Evolutionary conservation across 352 stramenopile species (phyloP).

Genomic region (Phytopythium vexans): DNA sequence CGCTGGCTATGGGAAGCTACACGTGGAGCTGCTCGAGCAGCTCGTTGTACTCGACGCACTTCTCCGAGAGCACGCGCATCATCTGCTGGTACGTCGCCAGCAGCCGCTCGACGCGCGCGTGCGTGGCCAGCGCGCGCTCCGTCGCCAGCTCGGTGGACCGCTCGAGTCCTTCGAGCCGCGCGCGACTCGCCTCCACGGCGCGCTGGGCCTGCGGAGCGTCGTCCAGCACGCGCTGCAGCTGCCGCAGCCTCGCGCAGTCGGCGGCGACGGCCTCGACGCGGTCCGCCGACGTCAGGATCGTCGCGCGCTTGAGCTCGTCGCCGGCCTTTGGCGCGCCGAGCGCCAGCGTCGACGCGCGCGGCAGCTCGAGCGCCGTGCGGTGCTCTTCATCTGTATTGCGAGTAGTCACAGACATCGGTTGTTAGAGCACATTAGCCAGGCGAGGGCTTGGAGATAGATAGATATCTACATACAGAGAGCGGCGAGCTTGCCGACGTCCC

Average conservation of each 20-base stretch:
- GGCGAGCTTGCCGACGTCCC: conserved; percentile 36
- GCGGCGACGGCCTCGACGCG: conserved; percentile 29
- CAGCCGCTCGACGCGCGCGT: conserved; percentile 46
- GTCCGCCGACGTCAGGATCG: conserved; percentile 54
- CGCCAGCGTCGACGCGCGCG: conserved; percentile 18
- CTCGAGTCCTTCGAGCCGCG: conserved; percentile 32
- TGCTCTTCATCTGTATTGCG: conserved; percentile 32
- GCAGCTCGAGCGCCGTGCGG: conserved; percentile 28
- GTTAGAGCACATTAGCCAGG: conserved; percentile 2
- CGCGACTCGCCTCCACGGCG: conserved; percentile 12
- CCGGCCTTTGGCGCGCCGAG: conserved; percentile 14
- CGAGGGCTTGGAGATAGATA: neutral
- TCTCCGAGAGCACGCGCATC: conserved; percentile 67
- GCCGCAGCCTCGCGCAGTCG: conserved; percentile 43
- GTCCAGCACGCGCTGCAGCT: conserved; percentile 41
- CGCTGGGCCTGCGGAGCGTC: conserved; percentile 33
- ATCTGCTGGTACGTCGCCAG: conserved; percentile 62
- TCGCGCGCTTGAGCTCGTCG: conserved; percentile 57
- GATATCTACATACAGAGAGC: conserved; percentile 36
- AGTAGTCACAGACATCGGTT: neutral
- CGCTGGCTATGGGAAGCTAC: conserved; percentile 2
- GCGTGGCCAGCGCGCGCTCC: conserved; percentile 42
- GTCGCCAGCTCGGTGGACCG: conserved; percentile 20
- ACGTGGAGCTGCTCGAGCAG: conserved; percentile 51
- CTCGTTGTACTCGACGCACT: conserved; percentile 61